Evolutionary conservation across 805 yeast genomes (phyloP).

Genomic region (Middelhovenomyces tepae): DNA sequence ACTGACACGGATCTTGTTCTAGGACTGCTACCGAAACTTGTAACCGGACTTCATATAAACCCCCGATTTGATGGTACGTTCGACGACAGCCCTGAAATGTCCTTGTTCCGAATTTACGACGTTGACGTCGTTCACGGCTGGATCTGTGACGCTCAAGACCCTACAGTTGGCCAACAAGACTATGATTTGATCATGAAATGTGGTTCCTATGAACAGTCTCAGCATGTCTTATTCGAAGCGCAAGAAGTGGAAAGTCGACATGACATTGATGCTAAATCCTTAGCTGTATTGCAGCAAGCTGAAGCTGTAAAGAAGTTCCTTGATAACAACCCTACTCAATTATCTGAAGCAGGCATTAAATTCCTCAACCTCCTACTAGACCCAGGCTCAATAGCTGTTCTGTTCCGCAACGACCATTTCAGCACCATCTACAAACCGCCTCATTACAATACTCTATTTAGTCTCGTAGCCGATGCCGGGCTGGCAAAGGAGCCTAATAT

Average conservation of each 20-base stretch:
- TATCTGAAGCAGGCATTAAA: constrained; percentile 59
- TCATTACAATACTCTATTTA: constrained; percentile 40
- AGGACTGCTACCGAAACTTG: constrained; percentile 51
- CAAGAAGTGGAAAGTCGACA: constrained; percentile 26
- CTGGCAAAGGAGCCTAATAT: constrained; percentile 39
- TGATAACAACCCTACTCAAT: constrained; percentile 59
- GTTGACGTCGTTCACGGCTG: constrained; percentile 76
- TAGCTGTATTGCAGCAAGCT: too few relatives aligned
- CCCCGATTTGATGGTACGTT: constrained; percentile 62
- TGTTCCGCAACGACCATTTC: constrained; percentile 89
- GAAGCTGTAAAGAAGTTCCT: constrained; percentile 37
- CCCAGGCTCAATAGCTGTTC: constrained; percentile 51
- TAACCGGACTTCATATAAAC: constrained; percentile 63
- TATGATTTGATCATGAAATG: constrained; percentile 27
- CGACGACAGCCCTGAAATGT: constrained; percentile 41
- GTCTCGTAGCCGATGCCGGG: constrained; percentile 69
- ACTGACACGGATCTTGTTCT: constrained; percentile 36
- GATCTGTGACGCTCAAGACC: constrained; percentile 43
- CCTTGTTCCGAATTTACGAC: constrained; percentile 50
- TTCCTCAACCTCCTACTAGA: constrained; percentile 37
- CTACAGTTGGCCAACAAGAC: too few relatives aligned
- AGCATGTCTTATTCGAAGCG: constrained; percentile 44
- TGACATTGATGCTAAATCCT: constrained; percentile 3
- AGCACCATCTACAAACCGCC: constrained; percentile 45
- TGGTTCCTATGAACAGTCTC: constrained; percentile 50